phyloP scores from a whole-genome alignment of 257 asterid species.

The Paraleonurus japonicus region DNA sequence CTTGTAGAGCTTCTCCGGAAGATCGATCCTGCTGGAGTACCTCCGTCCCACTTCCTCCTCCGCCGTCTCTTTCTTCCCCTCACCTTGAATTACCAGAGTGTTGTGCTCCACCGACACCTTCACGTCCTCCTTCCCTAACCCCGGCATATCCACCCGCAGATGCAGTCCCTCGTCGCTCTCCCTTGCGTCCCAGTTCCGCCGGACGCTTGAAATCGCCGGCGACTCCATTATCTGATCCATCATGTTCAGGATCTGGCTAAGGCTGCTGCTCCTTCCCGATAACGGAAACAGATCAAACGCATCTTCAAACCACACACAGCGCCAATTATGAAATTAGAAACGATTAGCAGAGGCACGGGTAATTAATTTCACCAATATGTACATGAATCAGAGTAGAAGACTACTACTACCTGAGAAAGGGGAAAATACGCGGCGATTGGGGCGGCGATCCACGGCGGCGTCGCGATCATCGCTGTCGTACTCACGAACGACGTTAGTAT shows the following conservation, averaged over 20 bases:
- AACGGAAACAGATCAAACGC: constrained; percentile 68
- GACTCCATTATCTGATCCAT: constrained; percentile 64
- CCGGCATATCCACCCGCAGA: constrained; percentile 63
- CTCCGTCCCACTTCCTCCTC: constrained; percentile 43
- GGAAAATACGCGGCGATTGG: constrained; percentile 41
- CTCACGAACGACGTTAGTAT: constrained; percentile 42
- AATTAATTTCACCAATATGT: no score
- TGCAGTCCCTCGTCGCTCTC: constrained; percentile 50
- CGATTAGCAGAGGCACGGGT: no score
- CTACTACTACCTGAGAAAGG: constrained; percentile 39
- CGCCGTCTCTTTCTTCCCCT: constrained; percentile 42
- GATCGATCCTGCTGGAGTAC: constrained; percentile 52
- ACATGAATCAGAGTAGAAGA: no score
- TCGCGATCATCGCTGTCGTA: constrained; percentile 48
- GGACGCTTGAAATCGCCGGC: constrained; percentile 29
- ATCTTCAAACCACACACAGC: constrained; percentile 30
- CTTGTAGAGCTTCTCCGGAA: constrained; percentile 57
- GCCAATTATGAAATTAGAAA: no score
- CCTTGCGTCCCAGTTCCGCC: constrained; percentile 50
- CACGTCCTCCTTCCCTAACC: constrained; percentile 55
- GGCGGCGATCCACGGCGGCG: constrained; percentile 34
- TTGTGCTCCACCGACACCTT: constrained; percentile 55
- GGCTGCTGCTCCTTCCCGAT: constrained; percentile 52
- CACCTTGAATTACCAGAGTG: constrained; percentile 51
- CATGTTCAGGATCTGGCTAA: constrained; percentile 66